Evolutionary conservation across 106 monocot genomes (phyloP).

Genomic region (Phalaenopsis equestris): DNA sequence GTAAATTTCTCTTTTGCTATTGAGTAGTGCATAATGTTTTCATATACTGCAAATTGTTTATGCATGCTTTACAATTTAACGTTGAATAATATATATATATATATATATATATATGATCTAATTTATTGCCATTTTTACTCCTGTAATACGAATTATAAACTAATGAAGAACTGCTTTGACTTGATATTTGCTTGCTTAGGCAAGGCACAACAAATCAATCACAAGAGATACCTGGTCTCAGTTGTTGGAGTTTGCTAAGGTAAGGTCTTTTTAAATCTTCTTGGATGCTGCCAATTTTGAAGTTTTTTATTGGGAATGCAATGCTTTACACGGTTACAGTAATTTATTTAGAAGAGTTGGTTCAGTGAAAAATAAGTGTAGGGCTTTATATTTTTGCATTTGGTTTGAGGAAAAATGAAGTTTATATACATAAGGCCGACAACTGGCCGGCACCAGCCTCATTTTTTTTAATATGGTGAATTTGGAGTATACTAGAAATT

Average conservation of each 20-base stretch:
- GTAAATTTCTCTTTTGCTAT: neutral
- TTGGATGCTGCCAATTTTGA: neutral
- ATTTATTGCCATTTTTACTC: neutral
- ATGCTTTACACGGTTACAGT: too few relatives aligned
- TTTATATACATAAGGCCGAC: too few relatives aligned
- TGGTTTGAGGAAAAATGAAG: too few relatives aligned
- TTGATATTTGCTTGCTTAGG: constrained; percentile 26
- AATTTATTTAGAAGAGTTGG: too few relatives aligned
- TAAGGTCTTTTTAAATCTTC: constrained; percentile 12
- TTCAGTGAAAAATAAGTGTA: too few relatives aligned
- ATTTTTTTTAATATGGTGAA: too few relatives aligned
- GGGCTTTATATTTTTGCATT: too few relatives aligned
- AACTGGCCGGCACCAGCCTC: too few relatives aligned
- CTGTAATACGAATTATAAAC: neutral
- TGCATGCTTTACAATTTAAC: too few relatives aligned
- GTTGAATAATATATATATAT: too few relatives aligned
- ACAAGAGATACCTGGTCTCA: constrained; percentile 89
- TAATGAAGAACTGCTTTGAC: neutral
- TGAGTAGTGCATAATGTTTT: neutral
- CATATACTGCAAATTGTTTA: constrained; percentile 3
- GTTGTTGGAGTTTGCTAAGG: constrained; percentile 84
- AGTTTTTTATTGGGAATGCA: neutral
- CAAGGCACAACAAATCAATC: constrained; percentile 82
- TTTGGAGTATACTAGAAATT: too few relatives aligned
- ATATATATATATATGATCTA: neutral